These are phyloP conservation scores for Marsdenia floribunda DNA, from an alignment of 257 asterid species.

Conservation along the genomic window DNA sequence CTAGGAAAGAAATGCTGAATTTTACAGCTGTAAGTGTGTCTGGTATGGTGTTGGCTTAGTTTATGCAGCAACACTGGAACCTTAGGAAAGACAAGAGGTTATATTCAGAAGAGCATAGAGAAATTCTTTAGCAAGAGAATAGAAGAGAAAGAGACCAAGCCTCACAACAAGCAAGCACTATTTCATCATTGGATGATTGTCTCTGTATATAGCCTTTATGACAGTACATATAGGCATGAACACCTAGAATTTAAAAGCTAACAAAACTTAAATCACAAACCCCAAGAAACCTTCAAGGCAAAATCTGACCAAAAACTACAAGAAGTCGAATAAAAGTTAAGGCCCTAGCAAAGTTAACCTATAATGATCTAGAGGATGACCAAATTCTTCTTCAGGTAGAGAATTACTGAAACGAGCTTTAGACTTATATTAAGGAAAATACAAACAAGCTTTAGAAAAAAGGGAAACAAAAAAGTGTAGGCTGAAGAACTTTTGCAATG, in stretches of 20 bases:
- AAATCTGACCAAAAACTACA: background rate
- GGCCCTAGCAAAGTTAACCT: background rate
- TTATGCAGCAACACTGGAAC: background rate
- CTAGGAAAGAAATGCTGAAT: background rate
- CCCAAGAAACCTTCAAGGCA: too few relatives aligned
- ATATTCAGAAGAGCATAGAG: background rate
- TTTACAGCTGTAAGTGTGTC: background rate
- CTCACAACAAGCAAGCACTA: background rate
- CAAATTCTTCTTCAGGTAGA: too few relatives aligned
- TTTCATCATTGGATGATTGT: background rate
- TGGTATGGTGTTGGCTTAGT: background rate
- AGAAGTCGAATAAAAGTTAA: too few relatives aligned
- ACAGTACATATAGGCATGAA: too few relatives aligned
- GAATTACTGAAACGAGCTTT: background rate
- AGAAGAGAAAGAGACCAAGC: background rate
- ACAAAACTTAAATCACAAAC: too few relatives aligned
- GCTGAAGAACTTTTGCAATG: too few relatives aligned
- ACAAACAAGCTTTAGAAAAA: background rate
- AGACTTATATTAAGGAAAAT: background rate
- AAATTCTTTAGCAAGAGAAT: background rate
- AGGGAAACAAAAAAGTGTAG: too few relatives aligned
- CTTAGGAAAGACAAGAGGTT: background rate
- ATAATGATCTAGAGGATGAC: background rate
- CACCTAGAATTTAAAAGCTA: background rate
- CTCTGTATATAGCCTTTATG: background rate